Percentiles rank a stretch among this genome's conserved stretches.
Evolutionary conservation across 352 stramenopile species (phyloP).

Genomic region (Globisporangium carolinianum): DNA sequence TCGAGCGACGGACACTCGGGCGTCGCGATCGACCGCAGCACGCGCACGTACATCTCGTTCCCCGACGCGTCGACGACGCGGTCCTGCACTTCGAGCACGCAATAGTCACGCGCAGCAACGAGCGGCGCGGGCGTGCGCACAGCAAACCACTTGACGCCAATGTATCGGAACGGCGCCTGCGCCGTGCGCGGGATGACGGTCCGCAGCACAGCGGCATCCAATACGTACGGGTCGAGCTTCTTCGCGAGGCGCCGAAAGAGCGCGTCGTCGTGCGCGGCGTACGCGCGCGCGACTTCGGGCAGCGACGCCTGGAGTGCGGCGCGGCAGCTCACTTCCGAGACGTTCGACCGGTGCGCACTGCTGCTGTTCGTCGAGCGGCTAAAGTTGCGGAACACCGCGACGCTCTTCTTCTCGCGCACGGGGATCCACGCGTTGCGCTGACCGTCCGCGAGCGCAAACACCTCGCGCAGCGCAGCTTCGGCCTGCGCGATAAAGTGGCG

Average conservation of each 20-base stretch:
- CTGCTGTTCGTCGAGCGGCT: constrained; percentile 21
- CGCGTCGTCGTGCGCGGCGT: constrained; percentile 72
- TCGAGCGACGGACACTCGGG: constrained; percentile 79
- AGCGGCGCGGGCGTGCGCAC: constrained; percentile 77
- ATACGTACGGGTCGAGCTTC: constrained; percentile 62
- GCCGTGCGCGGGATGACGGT: constrained; percentile 74
- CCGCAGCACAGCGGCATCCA: constrained; percentile 73
- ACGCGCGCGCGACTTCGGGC: constrained; percentile 67
- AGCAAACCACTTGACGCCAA: constrained; percentile 85
- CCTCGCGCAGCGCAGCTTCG: constrained; percentile 75
- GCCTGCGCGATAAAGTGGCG: constrained; percentile 76
- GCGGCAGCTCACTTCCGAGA: constrained; percentile 73
- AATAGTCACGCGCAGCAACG: constrained; percentile 82
- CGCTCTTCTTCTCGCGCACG: constrained; percentile 77
- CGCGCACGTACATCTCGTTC: constrained; percentile 82
- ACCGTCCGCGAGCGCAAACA: constrained; percentile 74
- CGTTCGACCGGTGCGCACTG: constrained; percentile 66
- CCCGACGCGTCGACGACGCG: constrained; percentile 76
- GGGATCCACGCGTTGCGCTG: constrained; percentile 83
- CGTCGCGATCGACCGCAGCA: constrained; percentile 77
- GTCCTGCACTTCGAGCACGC: constrained; percentile 80
- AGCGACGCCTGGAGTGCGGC: constrained; percentile 58
- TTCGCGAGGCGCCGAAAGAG: constrained; percentile 76
- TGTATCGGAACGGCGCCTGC: constrained; percentile 69
- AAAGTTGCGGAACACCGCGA: constrained; percentile 80